Evolutionary conservation across 257 asterid genomes (phyloP).

Genomic region (Fraxinus anomala): DNA sequence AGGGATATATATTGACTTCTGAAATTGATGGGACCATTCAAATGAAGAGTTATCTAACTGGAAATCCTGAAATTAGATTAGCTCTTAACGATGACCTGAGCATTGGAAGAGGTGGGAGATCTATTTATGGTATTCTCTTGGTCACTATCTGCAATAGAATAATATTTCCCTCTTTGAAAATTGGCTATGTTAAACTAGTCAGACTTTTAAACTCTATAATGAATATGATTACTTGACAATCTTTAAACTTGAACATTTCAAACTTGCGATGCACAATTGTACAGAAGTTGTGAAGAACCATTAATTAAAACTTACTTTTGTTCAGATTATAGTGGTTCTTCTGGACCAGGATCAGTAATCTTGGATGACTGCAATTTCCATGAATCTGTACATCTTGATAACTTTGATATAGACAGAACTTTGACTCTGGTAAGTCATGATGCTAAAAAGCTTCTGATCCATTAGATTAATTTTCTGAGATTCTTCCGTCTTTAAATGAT

Average conservation of each 20-base stretch:
- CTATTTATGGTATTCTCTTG: slow-evolving; percentile 62
- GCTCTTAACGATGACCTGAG: slow-evolving; percentile 92
- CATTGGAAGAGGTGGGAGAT: slow-evolving; percentile 75
- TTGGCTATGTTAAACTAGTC: neutral
- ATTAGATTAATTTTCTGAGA: slow-evolving; percentile 26
- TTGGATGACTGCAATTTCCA: slow-evolving; percentile 99
- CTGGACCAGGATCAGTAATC: slow-evolving; percentile 82
- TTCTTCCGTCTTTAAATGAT: slow-evolving; percentile 20
- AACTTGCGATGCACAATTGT: slow-evolving; percentile 11
- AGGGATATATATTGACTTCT: slow-evolving; percentile 92
- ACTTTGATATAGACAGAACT: slow-evolving; percentile 90
- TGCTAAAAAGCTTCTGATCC: slow-evolving; percentile 19
- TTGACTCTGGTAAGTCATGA: slow-evolving; percentile 66
- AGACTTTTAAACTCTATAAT: slow-evolving; percentile 12
- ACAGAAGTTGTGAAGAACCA: slow-evolving; percentile 25
- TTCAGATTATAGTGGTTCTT: slow-evolving; percentile 82
- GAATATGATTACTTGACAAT: slow-evolving; percentile 2
- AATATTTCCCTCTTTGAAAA: slow-evolving; percentile 7
- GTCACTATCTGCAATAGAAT: slow-evolving; percentile 22
- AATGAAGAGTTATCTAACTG: slow-evolving; percentile 98
- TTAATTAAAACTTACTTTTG: slow-evolving; percentile 10
- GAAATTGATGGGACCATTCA: slow-evolving; percentile 99
- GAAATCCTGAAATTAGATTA: slow-evolving; percentile 95
- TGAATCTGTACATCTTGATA: slow-evolving; percentile 95
- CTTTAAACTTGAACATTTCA: slow-evolving; percentile 1